Conservation (phyloP, 2,329 filamentous ascomycete genomes). For the Pseudocercospora fijiensis region DNA sequence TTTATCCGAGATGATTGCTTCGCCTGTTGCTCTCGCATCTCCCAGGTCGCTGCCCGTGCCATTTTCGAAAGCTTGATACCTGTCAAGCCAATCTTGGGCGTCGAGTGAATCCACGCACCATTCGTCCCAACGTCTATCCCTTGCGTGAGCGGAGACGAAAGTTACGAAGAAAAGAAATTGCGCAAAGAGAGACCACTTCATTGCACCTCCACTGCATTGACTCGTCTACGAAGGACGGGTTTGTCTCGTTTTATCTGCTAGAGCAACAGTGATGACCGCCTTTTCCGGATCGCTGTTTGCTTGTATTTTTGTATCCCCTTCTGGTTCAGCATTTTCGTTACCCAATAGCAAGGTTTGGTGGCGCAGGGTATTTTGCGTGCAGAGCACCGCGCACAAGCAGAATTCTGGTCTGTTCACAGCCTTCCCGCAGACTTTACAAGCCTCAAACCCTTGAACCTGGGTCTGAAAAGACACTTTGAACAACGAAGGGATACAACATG, state of each 20-base stretch:
- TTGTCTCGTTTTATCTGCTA: too few relatives aligned
- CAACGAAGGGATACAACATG: too few relatives aligned
- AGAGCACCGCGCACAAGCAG: too few relatives aligned
- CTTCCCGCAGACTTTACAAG: too few relatives aligned
- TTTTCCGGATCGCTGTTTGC: background rate
- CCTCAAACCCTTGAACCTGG: too few relatives aligned
- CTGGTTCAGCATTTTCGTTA: too few relatives aligned
- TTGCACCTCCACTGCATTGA: background rate
- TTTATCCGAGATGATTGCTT: background rate
- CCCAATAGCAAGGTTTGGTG: too few relatives aligned
- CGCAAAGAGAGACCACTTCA: background rate
- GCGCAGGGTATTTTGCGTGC: too few relatives aligned
- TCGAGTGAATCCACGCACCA: background rate
- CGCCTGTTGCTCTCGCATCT: background rate
- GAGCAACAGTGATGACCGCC: background rate
- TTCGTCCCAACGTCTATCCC: background rate
- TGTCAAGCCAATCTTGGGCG: background rate
- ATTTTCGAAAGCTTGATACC: background rate
- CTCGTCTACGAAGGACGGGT: too few relatives aligned
- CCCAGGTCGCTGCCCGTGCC: background rate
- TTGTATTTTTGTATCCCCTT: background rate
- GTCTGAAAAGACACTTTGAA: too few relatives aligned
- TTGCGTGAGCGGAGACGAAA: background rate
- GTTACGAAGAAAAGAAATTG: background rate
- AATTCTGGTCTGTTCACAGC: too few relatives aligned